Conservation (phyloP, 2,329 filamentous ascomycete genomes). For the Colletotrichum kahawae region DNA sequence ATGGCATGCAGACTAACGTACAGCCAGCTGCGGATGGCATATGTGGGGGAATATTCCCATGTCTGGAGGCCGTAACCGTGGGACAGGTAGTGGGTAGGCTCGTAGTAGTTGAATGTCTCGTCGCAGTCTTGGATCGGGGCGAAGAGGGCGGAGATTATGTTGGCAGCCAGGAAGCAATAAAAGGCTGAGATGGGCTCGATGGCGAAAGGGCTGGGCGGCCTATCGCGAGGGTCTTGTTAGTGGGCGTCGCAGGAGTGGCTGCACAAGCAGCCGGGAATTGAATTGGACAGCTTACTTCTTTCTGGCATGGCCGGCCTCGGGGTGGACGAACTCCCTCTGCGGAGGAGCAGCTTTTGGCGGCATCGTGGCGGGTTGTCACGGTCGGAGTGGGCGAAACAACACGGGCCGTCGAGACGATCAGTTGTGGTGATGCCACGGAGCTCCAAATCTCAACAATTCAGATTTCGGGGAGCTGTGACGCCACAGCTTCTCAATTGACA, state of each 20-base stretch:
- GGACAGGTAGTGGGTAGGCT: constrained; percentile 91
- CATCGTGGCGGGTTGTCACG: constrained; percentile 37
- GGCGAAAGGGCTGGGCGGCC: constrained; percentile 60
- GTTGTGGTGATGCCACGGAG: constrained; percentile 16
- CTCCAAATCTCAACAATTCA: constrained; percentile 21
- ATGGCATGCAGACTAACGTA: constrained; percentile 83
- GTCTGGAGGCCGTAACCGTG: constrained; percentile 95
- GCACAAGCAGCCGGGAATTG: neutral
- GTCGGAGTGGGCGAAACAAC: neutral
- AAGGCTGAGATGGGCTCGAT: constrained; percentile 79
- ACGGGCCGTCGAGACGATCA: neutral
- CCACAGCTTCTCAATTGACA: constrained; percentile 21
- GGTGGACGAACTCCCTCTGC: constrained; percentile 50
- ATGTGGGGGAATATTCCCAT: constrained; percentile 97
- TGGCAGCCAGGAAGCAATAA: constrained; percentile 77
- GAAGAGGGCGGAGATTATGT: constrained; percentile 77
- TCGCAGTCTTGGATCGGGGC: constrained; percentile 97
- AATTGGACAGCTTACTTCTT: constrained; percentile 47
- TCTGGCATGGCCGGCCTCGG: constrained; percentile 53
- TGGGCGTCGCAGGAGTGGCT: constrained; percentile 2
- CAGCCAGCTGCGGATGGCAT: constrained; percentile 93
- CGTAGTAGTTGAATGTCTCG: constrained; percentile 99
- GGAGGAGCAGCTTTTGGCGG: constrained; percentile 37
- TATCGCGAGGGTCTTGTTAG: constrained; percentile 27
- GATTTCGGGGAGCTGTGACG: constrained; percentile 18